Conservation (phyloP, 768 basidiomycete species). For the Exsudoporus frostii region DNA sequence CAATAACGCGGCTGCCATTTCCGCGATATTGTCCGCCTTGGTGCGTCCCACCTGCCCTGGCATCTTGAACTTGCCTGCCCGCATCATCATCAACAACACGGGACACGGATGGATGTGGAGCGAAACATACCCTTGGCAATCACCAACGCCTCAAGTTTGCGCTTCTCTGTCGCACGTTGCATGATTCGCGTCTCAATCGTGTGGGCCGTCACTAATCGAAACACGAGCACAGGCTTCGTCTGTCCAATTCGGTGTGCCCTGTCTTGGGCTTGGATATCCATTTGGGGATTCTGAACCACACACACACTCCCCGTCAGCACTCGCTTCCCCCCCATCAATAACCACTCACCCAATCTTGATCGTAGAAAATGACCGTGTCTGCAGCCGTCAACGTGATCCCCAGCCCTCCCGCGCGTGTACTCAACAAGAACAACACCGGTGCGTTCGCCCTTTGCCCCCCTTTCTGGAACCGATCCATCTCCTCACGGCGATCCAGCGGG, state of each 20-base stretch:
- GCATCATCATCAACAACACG: not conserved
- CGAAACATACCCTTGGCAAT: constrained; percentile 74
- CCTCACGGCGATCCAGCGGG: constrained; percentile 75
- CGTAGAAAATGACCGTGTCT: constrained; percentile 29
- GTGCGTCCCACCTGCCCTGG: constrained; percentile 54
- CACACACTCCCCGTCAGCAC: constrained; percentile 1
- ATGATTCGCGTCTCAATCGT: constrained; percentile 93
- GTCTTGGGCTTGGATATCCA: constrained; percentile 95
- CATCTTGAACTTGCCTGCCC: constrained; percentile 75
- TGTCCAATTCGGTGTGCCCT: constrained; percentile 96
- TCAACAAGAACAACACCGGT: constrained; percentile 79
- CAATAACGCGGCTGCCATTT: constrained; percentile 76
- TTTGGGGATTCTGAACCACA: constrained; percentile 80
- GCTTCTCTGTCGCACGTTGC: constrained; percentile 81
- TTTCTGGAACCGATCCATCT: constrained; percentile 83
- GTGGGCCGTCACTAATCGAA: constrained; percentile 80
- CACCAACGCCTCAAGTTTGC: constrained; percentile 90
- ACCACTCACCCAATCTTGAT: constrained; percentile 23
- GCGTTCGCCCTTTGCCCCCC: constrained; percentile 59
- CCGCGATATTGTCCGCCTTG: constrained; percentile 67
- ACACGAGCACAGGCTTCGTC: constrained; percentile 85
- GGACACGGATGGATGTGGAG: not conserved
- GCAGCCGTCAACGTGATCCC: constrained; percentile 92
- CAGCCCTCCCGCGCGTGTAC: constrained; percentile 92
- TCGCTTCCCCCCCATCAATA: not conserved